Percentiles rank a stretch among this genome's conserved stretches.
Evolutionary conservation across 768 basidiomycete species (phyloP).

Genomic region (Lactarius sanguifluus): DNA sequence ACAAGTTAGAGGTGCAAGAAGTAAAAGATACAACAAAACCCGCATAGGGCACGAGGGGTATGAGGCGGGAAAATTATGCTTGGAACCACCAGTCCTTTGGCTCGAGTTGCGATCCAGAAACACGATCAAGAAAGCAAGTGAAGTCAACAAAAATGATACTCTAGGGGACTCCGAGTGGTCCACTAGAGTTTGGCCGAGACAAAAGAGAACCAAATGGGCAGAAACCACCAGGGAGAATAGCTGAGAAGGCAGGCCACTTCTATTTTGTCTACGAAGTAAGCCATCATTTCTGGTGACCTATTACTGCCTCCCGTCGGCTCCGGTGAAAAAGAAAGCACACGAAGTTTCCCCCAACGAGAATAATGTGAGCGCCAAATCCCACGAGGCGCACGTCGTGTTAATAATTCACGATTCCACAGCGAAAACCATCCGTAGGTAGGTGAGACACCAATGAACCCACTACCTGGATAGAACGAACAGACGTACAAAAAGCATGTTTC

Average conservation of each 20-base stretch:
- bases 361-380: background rate
- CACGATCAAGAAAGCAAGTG: background rate
- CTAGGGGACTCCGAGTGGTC: background rate
- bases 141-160: background rate
- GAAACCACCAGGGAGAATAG: background rate
- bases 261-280: background rate
- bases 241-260: background rate
- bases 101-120: background rate
- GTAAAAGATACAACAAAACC: background rate
- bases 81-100: background rate
- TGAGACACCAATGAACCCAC: background rate
- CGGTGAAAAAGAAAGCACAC: background rate
- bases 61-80: background rate
- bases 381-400: conserved; percentile 3
- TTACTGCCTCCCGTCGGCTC: background rate
- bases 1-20: background rate
- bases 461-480: background rate
- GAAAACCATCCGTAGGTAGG: background rate
- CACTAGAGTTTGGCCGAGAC: background rate
- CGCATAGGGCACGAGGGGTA: background rate
- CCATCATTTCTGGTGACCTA: background rate
- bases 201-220: background rate
- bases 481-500: background rate
- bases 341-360: background rate
- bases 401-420: background rate